Base-by-base conservation (phyloP, 441 rosid species). In the Populus hybrid region DNA sequence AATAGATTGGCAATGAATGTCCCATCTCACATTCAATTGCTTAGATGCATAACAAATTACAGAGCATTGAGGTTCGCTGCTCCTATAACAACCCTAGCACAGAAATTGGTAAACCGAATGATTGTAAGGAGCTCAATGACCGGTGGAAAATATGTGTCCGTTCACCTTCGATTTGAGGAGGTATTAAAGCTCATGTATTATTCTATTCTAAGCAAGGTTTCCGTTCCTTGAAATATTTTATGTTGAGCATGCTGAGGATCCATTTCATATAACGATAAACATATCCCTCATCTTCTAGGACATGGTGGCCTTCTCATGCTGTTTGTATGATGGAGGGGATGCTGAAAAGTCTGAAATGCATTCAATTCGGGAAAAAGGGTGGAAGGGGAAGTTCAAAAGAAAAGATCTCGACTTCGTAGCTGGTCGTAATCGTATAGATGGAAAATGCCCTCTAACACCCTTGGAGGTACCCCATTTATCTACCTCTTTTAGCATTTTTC, bases 221-320 rank as follows among this genome's bases (percentile, higher is more conserved):
- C 36, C 12, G 32, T 7, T 28, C 9, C 9, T 72, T 76, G 50
- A 9, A 11, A 67, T 24, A 50, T 64, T 34, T 23, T 42, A 67
- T 12, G 65, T 59, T 67, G 28, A 71, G 61, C 32, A 5, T 53
- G 21, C 21, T 63, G 9, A 59, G 28, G 14, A 26, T 40, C 64
- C 40, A 61, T 67, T 76, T 61, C 59, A 65, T 9, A 12, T 68
- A 34, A 68, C 7, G 5, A 24, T n/a, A 2, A 70, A 36, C 23
- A n/a, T 70, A 24, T 63, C 34, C 67, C 76, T 72, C 24, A 10
- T 75, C 40, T 59, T 76, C 82, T 81, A 93, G 99, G 99, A 95
- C 83, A 95, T 95, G 99, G 94, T 95, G 83, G 98, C 99, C 26
- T 95, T 95, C 89, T 95, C 99, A 10, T 89, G 98, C 83, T 95